phyloP scores from a whole-genome alignment of 1,284 basidiomycete species.

The Leccinum fallax region DNA sequence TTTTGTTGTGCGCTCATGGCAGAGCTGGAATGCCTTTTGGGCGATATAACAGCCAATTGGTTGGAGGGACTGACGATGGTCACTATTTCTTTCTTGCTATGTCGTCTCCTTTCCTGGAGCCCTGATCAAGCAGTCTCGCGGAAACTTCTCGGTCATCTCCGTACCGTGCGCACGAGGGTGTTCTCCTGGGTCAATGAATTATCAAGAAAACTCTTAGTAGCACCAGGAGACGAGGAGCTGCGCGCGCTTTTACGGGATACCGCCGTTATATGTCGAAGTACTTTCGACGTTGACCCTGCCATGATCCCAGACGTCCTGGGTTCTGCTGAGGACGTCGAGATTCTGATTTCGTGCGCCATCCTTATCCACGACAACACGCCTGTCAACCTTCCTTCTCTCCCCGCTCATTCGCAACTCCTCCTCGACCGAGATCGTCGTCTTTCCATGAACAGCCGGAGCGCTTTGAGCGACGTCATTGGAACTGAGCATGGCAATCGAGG shows the following conservation, averaged over 20 bases:
- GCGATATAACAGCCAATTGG: conserved; percentile 44
- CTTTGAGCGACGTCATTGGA: conserved; percentile 5
- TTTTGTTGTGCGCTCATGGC: conserved; percentile 40
- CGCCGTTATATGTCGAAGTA: conserved; percentile 42
- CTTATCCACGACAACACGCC: conserved; percentile 35
- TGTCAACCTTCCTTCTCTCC: conserved; percentile 6
- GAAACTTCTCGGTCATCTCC: conserved; percentile 30
- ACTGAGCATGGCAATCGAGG: conserved; percentile 15
- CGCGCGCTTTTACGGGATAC: conserved; percentile 36
- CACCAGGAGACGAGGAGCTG: conserved; percentile 23
- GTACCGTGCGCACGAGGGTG: conserved; percentile 33
- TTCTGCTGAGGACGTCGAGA: conserved; percentile 29
- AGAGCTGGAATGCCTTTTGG: conserved; percentile 35
- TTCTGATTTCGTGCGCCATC: conserved; percentile 40
- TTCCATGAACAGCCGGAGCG: conserved; percentile 15
- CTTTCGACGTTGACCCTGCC: conserved; percentile 39
- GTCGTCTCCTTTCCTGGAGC: conserved; percentile 39
- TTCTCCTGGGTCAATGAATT: conserved; percentile 43
- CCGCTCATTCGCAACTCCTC: conserved; percentile 18
- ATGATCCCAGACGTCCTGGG: conserved; percentile 23
- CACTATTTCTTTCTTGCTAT: conserved; percentile 38
- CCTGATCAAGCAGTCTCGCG: conserved; percentile 7
- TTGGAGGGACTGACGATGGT: conserved; percentile 40
- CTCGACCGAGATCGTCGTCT: conserved; percentile 35
- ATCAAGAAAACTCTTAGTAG: conserved; percentile 22